Evolutionary conservation across 164 flowering plant genomes (phyloP).

Genomic region (Annona squamosa): DNA sequence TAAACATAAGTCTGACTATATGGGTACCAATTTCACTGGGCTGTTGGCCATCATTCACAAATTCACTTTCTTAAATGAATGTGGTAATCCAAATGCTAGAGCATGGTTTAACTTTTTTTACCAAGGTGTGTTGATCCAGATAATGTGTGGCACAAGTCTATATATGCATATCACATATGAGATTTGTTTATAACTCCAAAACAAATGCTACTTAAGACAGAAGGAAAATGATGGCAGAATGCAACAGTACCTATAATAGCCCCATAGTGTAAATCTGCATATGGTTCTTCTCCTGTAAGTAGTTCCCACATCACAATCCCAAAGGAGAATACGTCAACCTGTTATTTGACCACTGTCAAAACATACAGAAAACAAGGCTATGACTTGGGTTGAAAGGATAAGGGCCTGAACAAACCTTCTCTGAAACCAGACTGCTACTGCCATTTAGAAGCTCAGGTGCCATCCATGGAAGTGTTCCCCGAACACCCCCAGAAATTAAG

Average conservation of each 20-base stretch:
- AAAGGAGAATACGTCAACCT: conserved; percentile 98
- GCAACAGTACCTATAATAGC: conserved; percentile 67
- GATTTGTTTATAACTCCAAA: no score
- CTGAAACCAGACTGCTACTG: conserved; percentile 88
- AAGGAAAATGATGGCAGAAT: background rate
- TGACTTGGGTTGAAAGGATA: background rate
- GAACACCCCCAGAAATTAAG: conserved; percentile 87
- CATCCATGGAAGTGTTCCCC: conserved; percentile 99
- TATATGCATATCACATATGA: background rate
- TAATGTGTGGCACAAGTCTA: background rate
- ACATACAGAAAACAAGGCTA: background rate
- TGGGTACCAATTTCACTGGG: background rate
- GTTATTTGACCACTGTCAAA: background rate
- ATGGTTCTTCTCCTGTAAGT: conserved; percentile 93
- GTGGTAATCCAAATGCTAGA: background rate
- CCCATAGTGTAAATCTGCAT: conserved; percentile 87
- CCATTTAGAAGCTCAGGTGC: conserved; percentile 96
- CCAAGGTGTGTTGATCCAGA: background rate
- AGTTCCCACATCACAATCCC: conserved; percentile 98
- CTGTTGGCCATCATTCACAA: background rate
- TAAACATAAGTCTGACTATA: no score
- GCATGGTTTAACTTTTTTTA: no score
- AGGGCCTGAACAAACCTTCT: conserved; percentile 49
- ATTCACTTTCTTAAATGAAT: background rate
- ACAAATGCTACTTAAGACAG: no score